Conservation (phyloP, 805 yeast genomes). For the Tetrapisispora namnaoensis region DNA sequence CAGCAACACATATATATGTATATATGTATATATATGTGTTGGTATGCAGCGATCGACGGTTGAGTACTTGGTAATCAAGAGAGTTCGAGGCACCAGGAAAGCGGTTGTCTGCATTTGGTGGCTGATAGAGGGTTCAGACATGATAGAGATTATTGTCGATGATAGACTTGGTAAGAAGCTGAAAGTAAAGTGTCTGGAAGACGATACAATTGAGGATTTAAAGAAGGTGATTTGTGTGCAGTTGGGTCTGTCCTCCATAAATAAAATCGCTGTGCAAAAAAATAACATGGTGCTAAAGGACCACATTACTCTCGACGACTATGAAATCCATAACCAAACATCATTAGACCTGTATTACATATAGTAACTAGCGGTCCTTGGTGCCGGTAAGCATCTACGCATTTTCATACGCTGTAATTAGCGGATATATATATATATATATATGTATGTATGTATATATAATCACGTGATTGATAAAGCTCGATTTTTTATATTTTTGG, state of each 20-base stretch:
- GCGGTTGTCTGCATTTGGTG: too few species aligned
- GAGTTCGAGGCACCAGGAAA: too few species aligned
- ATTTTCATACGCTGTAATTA: too few species aligned
- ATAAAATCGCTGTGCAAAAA: constrained; percentile 60
- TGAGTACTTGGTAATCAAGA: too few species aligned
- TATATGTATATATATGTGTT: too few species aligned
- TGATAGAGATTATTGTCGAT: constrained; percentile 67
- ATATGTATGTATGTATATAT: too few species aligned
- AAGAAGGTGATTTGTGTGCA: constrained; percentile 77
- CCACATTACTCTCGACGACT: constrained; percentile 87
- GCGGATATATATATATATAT: too few species aligned
- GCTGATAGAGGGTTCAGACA: constrained; percentile 13
- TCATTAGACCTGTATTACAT: constrained; percentile 72
- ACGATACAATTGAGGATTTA: constrained; percentile 83
- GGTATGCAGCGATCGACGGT: too few species aligned
- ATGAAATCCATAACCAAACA: constrained; percentile 85
- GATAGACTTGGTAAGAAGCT: constrained; percentile 82
- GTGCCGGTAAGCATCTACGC: too few species aligned
- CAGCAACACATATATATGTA: too few species aligned
- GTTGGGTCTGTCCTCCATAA: constrained; percentile 59
- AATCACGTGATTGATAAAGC: too few species aligned
- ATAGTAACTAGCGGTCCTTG: background rate
- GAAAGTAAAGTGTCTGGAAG: constrained; percentile 75
- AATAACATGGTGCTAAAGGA: constrained; percentile 81
- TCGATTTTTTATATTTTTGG: too few species aligned